Evolutionary conservation across 2,329 filamentous ascomycete genomes (phyloP).

Genomic region (Stemphylium vesicarium): DNA sequence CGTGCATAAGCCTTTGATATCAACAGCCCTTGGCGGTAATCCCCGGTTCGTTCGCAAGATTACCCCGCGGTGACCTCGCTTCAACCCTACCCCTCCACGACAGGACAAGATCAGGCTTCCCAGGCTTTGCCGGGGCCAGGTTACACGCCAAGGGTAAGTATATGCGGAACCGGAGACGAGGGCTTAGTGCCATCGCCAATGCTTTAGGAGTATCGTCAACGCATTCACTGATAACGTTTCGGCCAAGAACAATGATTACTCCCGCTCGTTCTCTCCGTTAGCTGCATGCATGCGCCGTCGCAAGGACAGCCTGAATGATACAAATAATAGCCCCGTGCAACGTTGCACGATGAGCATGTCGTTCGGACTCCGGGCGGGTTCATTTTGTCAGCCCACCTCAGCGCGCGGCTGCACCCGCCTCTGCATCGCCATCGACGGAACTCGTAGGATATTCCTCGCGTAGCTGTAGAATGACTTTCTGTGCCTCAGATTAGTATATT

Average conservation of each 20-base stretch:
- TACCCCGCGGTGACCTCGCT: conserved; percentile 19
- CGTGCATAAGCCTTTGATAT: conserved; percentile 24
- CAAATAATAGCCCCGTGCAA: neutral
- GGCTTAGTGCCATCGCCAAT: conserved; percentile 4
- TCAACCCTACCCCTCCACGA: conserved; percentile 20
- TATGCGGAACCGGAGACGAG: conserved; percentile 2
- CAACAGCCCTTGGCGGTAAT: conserved; percentile 17
- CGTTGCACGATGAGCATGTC: conserved; percentile 13
- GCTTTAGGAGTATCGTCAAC: neutral
- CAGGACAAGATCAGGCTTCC: conserved; percentile 5
- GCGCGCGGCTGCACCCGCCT: conserved; percentile 29
- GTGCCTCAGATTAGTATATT: conserved; percentile 14
- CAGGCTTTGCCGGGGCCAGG: conserved; percentile 3
- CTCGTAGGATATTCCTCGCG: conserved; percentile 50
- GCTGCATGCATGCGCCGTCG: neutral
- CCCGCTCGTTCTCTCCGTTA: neutral
- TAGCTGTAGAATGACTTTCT: conserved; percentile 57
- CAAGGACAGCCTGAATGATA: too few species aligned
- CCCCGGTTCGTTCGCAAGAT: conserved; percentile 13
- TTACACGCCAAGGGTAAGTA: conserved; percentile 10
- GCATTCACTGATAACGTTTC: conserved; percentile 2
- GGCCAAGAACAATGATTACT: too few species aligned
- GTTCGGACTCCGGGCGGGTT: conserved; percentile 9
- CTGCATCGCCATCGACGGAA: conserved; percentile 37
- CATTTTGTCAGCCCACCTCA: conserved; percentile 12